Conservation (phyloP, 345 rosid genomes). For the Capsella bursapastoris region DNA sequence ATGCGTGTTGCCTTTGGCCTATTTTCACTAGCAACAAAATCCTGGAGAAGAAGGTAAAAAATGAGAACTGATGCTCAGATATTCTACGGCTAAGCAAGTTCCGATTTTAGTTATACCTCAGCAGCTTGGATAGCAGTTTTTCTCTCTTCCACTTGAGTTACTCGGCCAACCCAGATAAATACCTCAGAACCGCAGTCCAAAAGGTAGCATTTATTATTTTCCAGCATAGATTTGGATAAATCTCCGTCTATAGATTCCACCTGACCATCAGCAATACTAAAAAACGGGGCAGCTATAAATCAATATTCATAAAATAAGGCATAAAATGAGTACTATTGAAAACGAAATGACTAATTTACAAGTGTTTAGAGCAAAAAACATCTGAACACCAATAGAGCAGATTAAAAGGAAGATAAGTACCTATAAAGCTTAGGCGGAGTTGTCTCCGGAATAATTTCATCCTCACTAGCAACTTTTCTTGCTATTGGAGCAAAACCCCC, state of each 20-base stretch:
- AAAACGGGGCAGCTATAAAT: constrained; percentile 15
- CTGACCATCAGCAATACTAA: constrained; percentile 71
- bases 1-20: constrained; percentile 85
- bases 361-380: constrained; percentile 19
- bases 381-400: constrained; percentile 5
- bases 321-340: neutral
- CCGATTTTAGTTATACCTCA: constrained; percentile 64
- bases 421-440: constrained; percentile 78
- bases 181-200: constrained; percentile 87
- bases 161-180: constrained; percentile 98
- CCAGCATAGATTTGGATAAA: constrained; percentile 78
- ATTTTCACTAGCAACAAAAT: constrained; percentile 70
- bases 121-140: constrained; percentile 82
- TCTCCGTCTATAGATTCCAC: constrained; percentile 67
- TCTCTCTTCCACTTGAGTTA: constrained; percentile 96
- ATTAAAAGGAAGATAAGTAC: constrained; percentile 46
- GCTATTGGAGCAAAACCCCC: constrained; percentile 91
- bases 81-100: constrained; percentile 15
- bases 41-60: constrained; percentile 56
- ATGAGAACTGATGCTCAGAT: constrained; percentile 39
- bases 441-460: constrained; percentile 72
- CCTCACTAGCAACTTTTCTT: constrained; percentile 78
- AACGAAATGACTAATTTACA: neutral
- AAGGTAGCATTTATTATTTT: constrained; percentile 81
- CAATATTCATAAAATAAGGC: neutral